Conservation (phyloP, 257 asterid genomes). For the Prunella vulgaris region DNA sequence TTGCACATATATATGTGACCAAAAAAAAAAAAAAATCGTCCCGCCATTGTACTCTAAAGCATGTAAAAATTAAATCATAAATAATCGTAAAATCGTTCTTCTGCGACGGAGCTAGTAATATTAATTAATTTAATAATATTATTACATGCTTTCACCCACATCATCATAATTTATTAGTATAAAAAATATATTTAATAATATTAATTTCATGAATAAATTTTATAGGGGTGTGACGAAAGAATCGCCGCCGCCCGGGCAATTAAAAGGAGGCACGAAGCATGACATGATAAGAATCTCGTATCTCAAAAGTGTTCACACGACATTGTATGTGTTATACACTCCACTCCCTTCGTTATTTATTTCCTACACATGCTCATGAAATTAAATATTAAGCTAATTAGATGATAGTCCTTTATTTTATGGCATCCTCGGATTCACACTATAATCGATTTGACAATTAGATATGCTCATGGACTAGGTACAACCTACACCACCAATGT, state of each 20-base stretch:
- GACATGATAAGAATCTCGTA: conserved; percentile 9
- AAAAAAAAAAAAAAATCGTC: background rate
- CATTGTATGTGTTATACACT: background rate
- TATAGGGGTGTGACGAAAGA: too few species aligned
- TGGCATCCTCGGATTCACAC: background rate
- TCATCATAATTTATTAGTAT: too few species aligned
- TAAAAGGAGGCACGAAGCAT: background rate
- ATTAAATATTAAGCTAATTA: background rate
- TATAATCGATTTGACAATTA: background rate
- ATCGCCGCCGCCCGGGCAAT: too few species aligned
- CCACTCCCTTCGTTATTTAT: background rate
- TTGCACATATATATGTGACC: background rate
- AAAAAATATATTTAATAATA: too few species aligned
- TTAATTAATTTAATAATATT: too few species aligned
- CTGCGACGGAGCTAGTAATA: too few species aligned
- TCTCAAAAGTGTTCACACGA: conserved; percentile 12
- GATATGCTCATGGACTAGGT: background rate
- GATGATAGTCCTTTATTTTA: too few species aligned
- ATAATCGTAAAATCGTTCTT: too few species aligned
- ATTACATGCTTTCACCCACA: too few species aligned
- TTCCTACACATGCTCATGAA: background rate
- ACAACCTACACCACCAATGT: background rate
- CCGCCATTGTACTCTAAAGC: background rate
- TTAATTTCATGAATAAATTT: too few species aligned
- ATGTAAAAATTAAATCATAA: background rate